These are phyloP conservation scores for Glutinoglossum americanum DNA, from an alignment of 495 filamentous ascomycete genomes.

Conservation along the genomic window DNA sequence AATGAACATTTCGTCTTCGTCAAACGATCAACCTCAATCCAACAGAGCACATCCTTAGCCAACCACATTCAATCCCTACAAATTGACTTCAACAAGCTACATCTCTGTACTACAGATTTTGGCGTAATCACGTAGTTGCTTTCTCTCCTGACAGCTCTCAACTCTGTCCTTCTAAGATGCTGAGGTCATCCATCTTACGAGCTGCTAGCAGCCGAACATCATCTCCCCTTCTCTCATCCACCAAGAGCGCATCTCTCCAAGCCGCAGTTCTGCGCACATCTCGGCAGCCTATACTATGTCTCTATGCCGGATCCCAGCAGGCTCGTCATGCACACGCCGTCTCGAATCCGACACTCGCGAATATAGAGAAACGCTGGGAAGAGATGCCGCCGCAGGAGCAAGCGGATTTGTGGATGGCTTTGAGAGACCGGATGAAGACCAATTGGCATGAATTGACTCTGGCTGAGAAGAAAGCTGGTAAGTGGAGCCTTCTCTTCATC, in stretches of 20 bases:
- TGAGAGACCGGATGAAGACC: constrained; percentile 94
- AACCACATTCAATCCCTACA: not conserved
- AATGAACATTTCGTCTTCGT: not conserved
- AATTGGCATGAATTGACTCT: constrained; percentile 87
- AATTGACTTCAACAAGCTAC: not conserved
- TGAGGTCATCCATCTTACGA: constrained; percentile 2
- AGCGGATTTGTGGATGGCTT: constrained; percentile 94
- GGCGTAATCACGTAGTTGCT: not conserved
- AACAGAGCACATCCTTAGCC: not conserved
- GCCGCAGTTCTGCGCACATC: not conserved
- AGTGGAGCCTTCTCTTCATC: constrained; percentile 19
- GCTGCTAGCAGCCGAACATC: constrained; percentile 1
- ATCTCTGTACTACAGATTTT: not conserved
- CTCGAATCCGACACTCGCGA: constrained; percentile 86
- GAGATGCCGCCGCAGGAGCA: constrained; percentile 91
- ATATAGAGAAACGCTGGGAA: constrained; percentile 99
- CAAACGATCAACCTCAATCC: not conserved
- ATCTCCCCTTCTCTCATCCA: not conserved
- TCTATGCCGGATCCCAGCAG: constrained; percentile 21
- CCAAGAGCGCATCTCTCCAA: not conserved
- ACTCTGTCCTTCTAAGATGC: not conserved
- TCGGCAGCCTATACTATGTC: not conserved
- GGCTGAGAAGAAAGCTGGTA: constrained; percentile 98
- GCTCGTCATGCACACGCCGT: constrained; percentile 68
- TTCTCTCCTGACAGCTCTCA: not conserved